A percentile compares a stretch with the other conserved stretches of the same genome.
phyloP scores from a whole-genome alignment of 2,329 filamentous ascomycete species.

The Teratosphaeria viscida region DNA sequence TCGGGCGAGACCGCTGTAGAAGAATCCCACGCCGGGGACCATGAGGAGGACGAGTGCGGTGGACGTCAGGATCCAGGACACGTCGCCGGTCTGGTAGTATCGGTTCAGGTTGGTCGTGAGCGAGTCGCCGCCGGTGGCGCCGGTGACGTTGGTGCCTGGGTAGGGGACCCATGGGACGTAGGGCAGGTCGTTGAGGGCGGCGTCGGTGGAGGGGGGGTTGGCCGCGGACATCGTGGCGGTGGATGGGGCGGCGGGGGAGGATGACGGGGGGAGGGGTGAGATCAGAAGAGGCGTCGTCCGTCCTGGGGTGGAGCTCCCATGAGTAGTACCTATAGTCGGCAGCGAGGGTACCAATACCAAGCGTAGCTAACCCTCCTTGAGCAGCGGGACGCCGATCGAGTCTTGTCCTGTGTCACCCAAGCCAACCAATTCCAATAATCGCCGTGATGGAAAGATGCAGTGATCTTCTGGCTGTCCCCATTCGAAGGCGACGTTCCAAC shows the following conservation, averaged over 20 bases:
- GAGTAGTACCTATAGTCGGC: no score
- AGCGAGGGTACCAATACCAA: no score
- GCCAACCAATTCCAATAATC: neutral
- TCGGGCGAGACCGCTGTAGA: slow-evolving; percentile 82
- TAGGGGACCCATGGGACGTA: slow-evolving; percentile 33
- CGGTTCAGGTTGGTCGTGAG: slow-evolving; percentile 65
- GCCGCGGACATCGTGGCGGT: neutral
- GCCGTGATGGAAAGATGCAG: neutral
- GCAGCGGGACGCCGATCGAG: no score
- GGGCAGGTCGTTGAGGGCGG: slow-evolving; percentile 5
- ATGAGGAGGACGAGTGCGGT: slow-evolving; percentile 78
- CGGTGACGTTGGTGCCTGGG: slow-evolving; percentile 54
- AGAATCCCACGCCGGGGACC: slow-evolving; percentile 89
- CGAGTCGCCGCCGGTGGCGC: slow-evolving; percentile 57
- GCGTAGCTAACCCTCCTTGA: no score
- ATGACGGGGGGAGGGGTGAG: neutral
- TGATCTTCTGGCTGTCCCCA: neutral
- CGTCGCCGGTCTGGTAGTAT: slow-evolving; percentile 77
- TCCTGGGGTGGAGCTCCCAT: neutral
- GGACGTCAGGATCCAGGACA: slow-evolving; percentile 68
- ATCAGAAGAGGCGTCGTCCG: neutral
- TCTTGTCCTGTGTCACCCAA: neutral
- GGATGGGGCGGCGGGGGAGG: neutral
- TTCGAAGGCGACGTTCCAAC: neutral
- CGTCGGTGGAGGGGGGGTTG: neutral